phyloP scores from a whole-genome alignment of 1,284 basidiomycete genomes.

The Gymnopus androsaceus region DNA sequence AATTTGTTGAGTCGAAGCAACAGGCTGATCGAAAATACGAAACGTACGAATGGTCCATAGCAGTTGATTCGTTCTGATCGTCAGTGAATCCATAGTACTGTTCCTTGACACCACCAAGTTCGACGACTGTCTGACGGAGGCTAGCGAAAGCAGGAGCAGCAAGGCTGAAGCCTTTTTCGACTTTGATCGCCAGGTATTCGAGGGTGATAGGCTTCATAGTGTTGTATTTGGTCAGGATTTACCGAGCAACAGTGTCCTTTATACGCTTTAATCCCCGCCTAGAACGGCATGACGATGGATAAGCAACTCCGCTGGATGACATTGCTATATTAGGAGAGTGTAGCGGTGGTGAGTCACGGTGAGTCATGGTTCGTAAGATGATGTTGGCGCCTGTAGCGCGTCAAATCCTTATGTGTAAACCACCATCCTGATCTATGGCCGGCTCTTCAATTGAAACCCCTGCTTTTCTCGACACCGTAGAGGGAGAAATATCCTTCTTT shows the following conservation, averaged over 20 bases:
- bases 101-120: conserved; percentile 4
- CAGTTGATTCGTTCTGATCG: not conserved
- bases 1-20: not conserved
- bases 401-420: not conserved
- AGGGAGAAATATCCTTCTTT: conserved; percentile 82
- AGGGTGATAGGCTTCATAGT: conserved; percentile 8
- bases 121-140: conserved; percentile 9
- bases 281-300: too few relatives aligned
- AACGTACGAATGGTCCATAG: conserved; percentile 7
- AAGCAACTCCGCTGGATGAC: too few relatives aligned
- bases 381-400: not conserved
- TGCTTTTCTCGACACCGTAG: conserved; percentile 64
- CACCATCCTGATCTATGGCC: not conserved
- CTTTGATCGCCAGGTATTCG: conserved; percentile 6
- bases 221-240: too few relatives aligned
- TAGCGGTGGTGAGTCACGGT: conserved; percentile 1
- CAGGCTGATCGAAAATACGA: not conserved
- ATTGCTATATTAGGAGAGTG: too few relatives aligned
- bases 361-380: too few relatives aligned
- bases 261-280: too few relatives aligned
- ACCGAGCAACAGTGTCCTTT: too few relatives aligned
- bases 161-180: conserved; percentile 6
- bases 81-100: conserved; percentile 11
- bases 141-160: conserved; percentile 3
- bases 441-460: conserved; percentile 11